phyloP scores from a whole-genome alignment of 805 yeast genomes.

The Candida arabinofermentans region DNA sequence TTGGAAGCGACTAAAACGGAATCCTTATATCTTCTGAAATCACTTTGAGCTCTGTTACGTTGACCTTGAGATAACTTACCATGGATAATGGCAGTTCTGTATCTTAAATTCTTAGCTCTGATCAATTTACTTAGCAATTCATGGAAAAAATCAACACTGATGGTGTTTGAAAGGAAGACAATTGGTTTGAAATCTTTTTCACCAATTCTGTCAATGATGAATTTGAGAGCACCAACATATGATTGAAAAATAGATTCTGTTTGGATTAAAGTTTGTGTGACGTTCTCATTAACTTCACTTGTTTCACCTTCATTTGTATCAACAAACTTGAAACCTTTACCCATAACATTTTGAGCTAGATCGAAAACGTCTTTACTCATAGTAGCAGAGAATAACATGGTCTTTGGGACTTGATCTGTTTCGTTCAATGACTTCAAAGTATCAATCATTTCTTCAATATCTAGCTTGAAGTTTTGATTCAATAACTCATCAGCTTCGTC shows the following conservation, averaged over 20 bases:
- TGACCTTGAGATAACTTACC: conserved; percentile 70
- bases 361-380: conserved; percentile 61
- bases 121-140: conserved; percentile 31
- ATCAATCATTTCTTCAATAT: conserved; percentile 54
- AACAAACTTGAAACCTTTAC: conserved; percentile 49
- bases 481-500: conserved; percentile 92
- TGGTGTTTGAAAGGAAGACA: conserved; percentile 76
- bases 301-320: conserved; percentile 76
- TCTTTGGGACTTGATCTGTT: conserved; percentile 44
- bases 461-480: conserved; percentile 74
- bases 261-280: conserved; percentile 60
- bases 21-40: conserved; percentile 31
- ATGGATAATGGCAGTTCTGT: conserved; percentile 40
- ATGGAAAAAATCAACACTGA: conserved; percentile 57
- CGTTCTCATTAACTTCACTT: conserved; percentile 62
- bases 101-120: conserved; percentile 15
- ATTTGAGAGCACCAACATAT: conserved; percentile 52
- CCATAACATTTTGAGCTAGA: conserved; percentile 60
- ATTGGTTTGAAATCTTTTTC: conserved; percentile 64
- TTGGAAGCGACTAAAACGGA: conserved; percentile 81
- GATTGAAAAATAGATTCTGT: conserved; percentile 55
- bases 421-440: conserved; percentile 33
- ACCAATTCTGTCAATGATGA: conserved; percentile 35
- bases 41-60: conserved; percentile 39
- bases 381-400: conserved; percentile 86